These are phyloP conservation scores for Penicillium sp. DNA, from an alignment of 2,329 filamentous ascomycete genomes.

Conservation along the genomic window DNA sequence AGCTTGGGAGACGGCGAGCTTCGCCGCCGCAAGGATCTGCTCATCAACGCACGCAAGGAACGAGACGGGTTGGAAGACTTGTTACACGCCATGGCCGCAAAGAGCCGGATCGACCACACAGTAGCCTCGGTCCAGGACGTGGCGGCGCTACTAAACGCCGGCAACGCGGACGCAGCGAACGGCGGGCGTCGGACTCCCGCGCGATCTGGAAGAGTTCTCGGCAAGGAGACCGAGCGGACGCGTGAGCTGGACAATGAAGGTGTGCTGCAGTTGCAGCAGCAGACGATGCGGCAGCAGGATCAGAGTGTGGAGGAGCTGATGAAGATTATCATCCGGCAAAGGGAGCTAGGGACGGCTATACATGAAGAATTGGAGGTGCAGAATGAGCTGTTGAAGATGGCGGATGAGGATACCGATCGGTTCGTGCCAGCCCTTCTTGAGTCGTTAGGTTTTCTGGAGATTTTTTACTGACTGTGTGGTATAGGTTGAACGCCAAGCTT, in stretches of 20 bases:
- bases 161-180: slow-evolving; percentile 17
- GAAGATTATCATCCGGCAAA: slow-evolving; percentile 60
- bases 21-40: slow-evolving; percentile 58
- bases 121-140: slow-evolving; percentile 52
- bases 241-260: slow-evolving; percentile 65
- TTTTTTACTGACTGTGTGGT: slow-evolving; percentile 17
- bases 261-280: slow-evolving; percentile 63
- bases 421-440: slow-evolving; percentile 24
- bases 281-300: slow-evolving; percentile 64
- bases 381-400: slow-evolving; percentile 60
- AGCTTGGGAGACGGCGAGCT: slow-evolving; percentile 62
- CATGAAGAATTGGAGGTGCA: slow-evolving; percentile 64
- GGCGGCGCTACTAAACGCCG: slow-evolving; percentile 42
- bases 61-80: slow-evolving; percentile 63
- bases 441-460: background rate
- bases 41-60: slow-evolving; percentile 61
- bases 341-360: slow-evolving; percentile 63
- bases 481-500: slow-evolving; percentile 47
- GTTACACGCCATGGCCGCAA: slow-evolving; percentile 59
- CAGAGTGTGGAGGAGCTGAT: slow-evolving; percentile 60
- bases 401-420: slow-evolving; percentile 61
- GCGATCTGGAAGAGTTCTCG: slow-evolving; percentile 52
- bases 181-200: slow-evolving; percentile 27
- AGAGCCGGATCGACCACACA: slow-evolving; percentile 47
- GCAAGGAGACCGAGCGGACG: slow-evolving; percentile 62